Base-by-base conservation (phyloP, 345 rosid species). In the Rhodamnia rubescens region DNA sequence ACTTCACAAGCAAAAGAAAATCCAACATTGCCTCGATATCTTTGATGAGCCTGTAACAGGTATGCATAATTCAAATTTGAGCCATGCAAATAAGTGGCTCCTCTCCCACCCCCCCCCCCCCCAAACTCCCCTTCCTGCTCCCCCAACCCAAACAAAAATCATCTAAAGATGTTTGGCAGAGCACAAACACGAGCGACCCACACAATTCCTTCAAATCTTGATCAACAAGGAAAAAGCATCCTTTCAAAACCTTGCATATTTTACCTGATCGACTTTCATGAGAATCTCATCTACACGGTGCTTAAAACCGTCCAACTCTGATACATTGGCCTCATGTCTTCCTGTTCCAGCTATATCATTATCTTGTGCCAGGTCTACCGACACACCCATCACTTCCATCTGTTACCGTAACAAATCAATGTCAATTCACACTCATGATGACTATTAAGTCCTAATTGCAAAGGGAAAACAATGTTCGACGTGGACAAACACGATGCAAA, bases 201-300 rank as follows among this genome's bases (percentile, higher is more conserved):
- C 54, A n/a, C 21, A 24, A 51, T 22, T 51, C 51, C 74, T 44
- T 52, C 85, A 55, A 42, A 83, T 47, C 53, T 12, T 11, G 83
- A 84, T 58, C 69, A 59, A 42, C 55, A 44, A 20, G 57, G 42
- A 24, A 85, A n/a, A 42, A 29, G 40, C 44, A 52, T 21, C 50
- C 47, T 22, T 64, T 53, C 59, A 61, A 55, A 69, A 18, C 80
- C 26, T 81, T 26, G 82, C 27, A 52, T 49, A 54, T 12, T 83
- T 82, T 90, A 93, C 97, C 97, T 94, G 89, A 87, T 91, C 92
- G 88, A 96, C 94, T 88, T 92, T 91, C 64, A 84, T 85, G 52
- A 88, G 87, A 53, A 94, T 91, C 84, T 92, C 93, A 83, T 95
- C 94, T 85, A 96, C 90, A 4, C 89, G 90, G 83, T 85, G 81